Conservation (phyloP, 2,329 filamentous ascomycete genomes). For the Fusarium floridanum region DNA sequence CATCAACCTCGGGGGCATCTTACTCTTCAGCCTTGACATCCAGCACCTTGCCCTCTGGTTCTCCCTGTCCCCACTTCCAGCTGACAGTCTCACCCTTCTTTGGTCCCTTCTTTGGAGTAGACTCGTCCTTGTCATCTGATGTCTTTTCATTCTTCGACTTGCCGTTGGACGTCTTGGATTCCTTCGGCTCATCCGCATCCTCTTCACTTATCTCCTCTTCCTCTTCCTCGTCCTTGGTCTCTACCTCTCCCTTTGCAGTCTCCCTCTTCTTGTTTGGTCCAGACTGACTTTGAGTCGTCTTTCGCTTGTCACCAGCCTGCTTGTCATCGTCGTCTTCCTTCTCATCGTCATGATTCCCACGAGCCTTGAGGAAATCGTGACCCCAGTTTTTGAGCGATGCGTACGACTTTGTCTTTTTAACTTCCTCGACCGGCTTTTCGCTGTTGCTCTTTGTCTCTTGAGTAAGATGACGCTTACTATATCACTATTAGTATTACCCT, state of each 20-base stretch:
- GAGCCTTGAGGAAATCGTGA: constrained; percentile 64
- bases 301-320: constrained; percentile 45
- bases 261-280: constrained; percentile 51
- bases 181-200: constrained; percentile 22
- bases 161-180: constrained; percentile 15
- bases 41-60: constrained; percentile 59
- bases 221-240: constrained; percentile 27
- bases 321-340: constrained; percentile 35
- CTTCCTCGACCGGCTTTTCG: constrained; percentile 61
- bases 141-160: constrained; percentile 21
- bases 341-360: constrained; percentile 23
- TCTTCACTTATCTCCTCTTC: constrained; percentile 24
- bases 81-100: constrained; percentile 59
- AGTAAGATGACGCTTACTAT: constrained; percentile 72
- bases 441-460: constrained; percentile 71
- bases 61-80: constrained; percentile 61
- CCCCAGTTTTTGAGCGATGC: constrained; percentile 74
- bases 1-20: constrained; percentile 7
- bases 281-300: constrained; percentile 35
- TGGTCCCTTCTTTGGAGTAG: constrained; percentile 49
- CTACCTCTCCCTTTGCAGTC: constrained; percentile 42
- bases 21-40: constrained; percentile 59
- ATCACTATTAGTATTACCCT: accelerated
- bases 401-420: constrained; percentile 65
- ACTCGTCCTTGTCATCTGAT: background rate